Conservation (phyloP, 768 basidiomycete species). For the Amanita phalloides region DNA sequence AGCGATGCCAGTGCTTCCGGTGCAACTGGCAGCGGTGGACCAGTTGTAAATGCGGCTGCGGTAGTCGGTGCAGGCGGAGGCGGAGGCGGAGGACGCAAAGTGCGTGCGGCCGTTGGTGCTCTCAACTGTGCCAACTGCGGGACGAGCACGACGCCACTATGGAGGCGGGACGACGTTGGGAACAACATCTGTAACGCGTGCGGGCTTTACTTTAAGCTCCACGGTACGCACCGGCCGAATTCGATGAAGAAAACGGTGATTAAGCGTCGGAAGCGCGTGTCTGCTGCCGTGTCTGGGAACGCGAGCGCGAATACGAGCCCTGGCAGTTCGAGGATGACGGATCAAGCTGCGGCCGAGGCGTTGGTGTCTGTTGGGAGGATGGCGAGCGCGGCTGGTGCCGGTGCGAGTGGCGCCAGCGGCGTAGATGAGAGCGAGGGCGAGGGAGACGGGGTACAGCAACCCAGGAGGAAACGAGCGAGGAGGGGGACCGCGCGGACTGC, state of each 20-base stretch:
- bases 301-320: conserved; percentile 10
- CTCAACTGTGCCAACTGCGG: conserved; percentile 83
- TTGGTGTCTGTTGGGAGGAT: conserved; percentile 72
- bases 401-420: conserved; percentile 20
- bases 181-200: conserved; percentile 95
- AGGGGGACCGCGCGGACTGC: conserved; percentile 13
- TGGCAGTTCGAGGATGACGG: conserved; percentile 38
- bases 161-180: conserved; percentile 83
- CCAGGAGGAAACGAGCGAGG: conserved; percentile 49
- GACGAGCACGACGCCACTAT: conserved; percentile 82
- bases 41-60: conserved; percentile 19
- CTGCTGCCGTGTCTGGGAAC: conserved; percentile 58
- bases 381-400: conserved; percentile 15
- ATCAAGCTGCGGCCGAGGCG: conserved; percentile 84
- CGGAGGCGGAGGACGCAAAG: conserved; percentile 21
- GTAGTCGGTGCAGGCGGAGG: conserved; percentile 14
- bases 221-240: conserved; percentile 93
- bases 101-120: conserved; percentile 48
- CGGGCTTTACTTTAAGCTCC: conserved; percentile 96
- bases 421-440: conserved; percentile 36
- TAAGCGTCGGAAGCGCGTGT: conserved; percentile 95
- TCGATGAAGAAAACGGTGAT: conserved; percentile 99
- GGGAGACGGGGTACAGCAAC: conserved; percentile 24
- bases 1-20: conserved; percentile 11
- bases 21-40: conserved; percentile 19